Percentiles rank a stretch among this genome's conserved stretches.
Evolutionary conservation across 1,284 basidiomycete species (phyloP).

Genomic region (Leccinum insolens): DNA sequence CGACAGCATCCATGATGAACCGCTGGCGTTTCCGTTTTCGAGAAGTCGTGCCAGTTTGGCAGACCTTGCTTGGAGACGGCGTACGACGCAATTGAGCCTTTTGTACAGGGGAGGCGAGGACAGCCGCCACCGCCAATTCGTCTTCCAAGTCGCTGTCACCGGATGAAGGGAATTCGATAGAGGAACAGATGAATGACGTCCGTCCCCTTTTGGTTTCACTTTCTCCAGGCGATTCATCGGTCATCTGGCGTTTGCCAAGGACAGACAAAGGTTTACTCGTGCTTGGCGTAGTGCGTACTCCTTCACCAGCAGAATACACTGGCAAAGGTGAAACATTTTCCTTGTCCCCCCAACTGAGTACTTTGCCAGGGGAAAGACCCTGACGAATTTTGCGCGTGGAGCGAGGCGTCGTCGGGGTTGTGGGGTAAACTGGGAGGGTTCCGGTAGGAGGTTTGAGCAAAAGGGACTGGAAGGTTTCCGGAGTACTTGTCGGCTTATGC

Average conservation of each 20-base stretch:
- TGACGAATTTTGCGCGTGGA: conserved; percentile 13
- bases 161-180: conserved; percentile 23
- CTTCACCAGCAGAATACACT: conserved; percentile 38
- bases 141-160: conserved; percentile 31
- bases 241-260: conserved; percentile 44
- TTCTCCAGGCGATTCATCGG: conserved; percentile 32
- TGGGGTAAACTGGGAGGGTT: conserved; percentile 28
- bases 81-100: conserved; percentile 10
- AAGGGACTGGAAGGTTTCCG: conserved; percentile 36
- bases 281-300: conserved; percentile 33
- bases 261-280: conserved; percentile 27
- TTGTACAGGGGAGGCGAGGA: conserved; percentile 24
- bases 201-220: conserved; percentile 38
- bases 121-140: conserved; percentile 31
- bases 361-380: conserved; percentile 33
- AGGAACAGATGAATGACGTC: conserved; percentile 35
- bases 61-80: conserved; percentile 5
- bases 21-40: conserved; percentile 49
- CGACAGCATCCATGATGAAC: conserved; percentile 56
- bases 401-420: conserved; percentile 32
- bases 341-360: conserved; percentile 40
- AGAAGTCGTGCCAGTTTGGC: conserved; percentile 8
- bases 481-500: conserved; percentile 33
- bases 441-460: conserved; percentile 34
- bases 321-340: conserved; percentile 47